Percentiles rank a stretch among this genome's conserved stretches.
These are phyloP conservation scores for Aspergillus jensenii DNA, from an alignment of 2,329 filamentous ascomycete genomes.

Conservation along the genomic window DNA sequence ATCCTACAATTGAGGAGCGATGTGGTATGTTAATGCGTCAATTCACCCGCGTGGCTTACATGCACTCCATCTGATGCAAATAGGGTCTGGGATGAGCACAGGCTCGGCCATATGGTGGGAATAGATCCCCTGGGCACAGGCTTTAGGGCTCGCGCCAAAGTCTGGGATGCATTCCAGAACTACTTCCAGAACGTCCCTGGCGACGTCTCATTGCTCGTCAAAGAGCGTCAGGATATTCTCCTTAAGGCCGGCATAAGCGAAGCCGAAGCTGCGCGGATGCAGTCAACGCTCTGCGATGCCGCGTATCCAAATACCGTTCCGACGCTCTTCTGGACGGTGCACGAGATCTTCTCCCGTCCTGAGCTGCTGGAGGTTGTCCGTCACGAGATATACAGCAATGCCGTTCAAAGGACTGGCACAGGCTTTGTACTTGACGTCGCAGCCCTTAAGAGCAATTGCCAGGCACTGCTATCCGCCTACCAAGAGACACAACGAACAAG, in stretches of 20 bases:
- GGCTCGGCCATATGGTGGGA: background rate
- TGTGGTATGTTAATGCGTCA: background rate
- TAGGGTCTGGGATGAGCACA: background rate
- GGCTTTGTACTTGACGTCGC: background rate
- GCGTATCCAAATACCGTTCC: background rate
- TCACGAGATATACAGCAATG: background rate
- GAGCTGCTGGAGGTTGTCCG: background rate
- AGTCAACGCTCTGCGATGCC: background rate
- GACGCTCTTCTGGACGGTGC: background rate
- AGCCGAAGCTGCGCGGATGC: background rate
- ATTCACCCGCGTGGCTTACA: background rate
- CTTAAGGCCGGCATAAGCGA: background rate
- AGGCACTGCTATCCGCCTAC: background rate
- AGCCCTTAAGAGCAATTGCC: background rate
- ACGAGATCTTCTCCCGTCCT: background rate
- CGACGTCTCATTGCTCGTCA: background rate
- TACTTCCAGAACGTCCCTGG: background rate
- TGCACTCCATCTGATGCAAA: background rate
- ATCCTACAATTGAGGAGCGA: background rate
- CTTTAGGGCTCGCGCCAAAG: background rate
- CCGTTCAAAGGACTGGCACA: background rate
- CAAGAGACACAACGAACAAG: background rate
- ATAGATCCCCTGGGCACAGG: background rate
- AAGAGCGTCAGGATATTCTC: background rate
- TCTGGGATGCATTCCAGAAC: background rate